Percentiles rank a stretch among this genome's conserved stretches.
Conservation (phyloP, 371 early-diverging fungal genomes). For the Mucor mucedo region DNA sequence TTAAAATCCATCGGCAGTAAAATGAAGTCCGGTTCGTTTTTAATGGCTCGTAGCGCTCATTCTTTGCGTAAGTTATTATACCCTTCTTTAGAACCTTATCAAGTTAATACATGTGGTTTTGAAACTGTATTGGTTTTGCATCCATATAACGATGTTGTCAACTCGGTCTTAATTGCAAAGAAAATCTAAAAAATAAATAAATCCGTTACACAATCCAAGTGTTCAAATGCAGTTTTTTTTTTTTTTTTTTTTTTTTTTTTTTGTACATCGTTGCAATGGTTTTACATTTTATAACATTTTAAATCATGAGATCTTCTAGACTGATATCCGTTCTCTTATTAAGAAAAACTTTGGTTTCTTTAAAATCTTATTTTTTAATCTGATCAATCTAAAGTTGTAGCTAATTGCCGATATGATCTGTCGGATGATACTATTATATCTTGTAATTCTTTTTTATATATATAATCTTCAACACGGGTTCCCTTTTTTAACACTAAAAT, state of each 20-base stretch:
- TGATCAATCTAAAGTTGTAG: no score
- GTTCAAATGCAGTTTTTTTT: no score
- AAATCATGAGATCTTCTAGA: no score
- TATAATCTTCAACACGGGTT: no score
- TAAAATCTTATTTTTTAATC: no score
- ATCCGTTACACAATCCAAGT: neutral
- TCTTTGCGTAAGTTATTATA: slow-evolving; percentile 42
- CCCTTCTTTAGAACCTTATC: slow-evolving; percentile 29
- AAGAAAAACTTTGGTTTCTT: no score
- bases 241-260: neutral
- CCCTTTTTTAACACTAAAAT: no score
- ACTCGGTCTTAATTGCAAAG: slow-evolving; percentile 44
- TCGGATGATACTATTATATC: no score
- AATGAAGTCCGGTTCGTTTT: slow-evolving; percentile 34
- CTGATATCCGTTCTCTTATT: no score
- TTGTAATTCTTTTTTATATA: no score
- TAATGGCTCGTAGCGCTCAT: slow-evolving; percentile 46
- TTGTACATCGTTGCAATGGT: neutral
- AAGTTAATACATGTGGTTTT: slow-evolving; percentile 30
- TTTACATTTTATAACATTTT: no score
- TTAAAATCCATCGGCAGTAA: slow-evolving; percentile 23
- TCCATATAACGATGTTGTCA: slow-evolving; percentile 44
- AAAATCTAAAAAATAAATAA: slow-evolving; percentile 3
- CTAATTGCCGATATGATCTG: no score
- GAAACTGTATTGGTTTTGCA: slow-evolving; percentile 31